phyloP scores from a whole-genome alignment of 2,329 filamentous ascomycete genomes.

The Xylaria sp. region DNA sequence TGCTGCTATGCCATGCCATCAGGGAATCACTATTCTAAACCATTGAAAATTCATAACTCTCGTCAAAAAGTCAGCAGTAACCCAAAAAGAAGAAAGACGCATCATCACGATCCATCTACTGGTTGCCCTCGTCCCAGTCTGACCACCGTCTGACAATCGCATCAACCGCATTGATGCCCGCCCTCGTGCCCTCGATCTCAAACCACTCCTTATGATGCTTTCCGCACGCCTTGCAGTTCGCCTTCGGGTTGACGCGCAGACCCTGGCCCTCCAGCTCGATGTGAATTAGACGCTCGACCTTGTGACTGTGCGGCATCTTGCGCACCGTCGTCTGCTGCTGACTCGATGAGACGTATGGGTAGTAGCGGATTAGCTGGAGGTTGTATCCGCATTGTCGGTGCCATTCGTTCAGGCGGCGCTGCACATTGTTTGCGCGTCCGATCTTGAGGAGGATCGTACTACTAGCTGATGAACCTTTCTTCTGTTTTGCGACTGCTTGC shows the following conservation, averaged over 20 bases:
- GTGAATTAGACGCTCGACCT: slow-evolving; percentile 86
- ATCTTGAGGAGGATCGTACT: slow-evolving; percentile 67
- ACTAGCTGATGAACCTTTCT: slow-evolving; percentile 29
- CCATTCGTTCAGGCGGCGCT: slow-evolving; percentile 89
- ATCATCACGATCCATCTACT: slow-evolving; percentile 1
- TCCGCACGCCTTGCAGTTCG: slow-evolving; percentile 70
- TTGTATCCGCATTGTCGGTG: slow-evolving; percentile 86
- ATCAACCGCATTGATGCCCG: slow-evolving; percentile 61
- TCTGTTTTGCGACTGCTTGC: slow-evolving; percentile 42
- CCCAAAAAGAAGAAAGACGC: too few relatives aligned
- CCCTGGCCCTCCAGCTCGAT: slow-evolving; percentile 70
- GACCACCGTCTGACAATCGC: slow-evolving; percentile 79
- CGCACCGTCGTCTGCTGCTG: slow-evolving; percentile 42
- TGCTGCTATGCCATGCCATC: too few relatives aligned
- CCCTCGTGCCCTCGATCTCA: slow-evolving; percentile 69
- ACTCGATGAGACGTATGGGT: slow-evolving; percentile 65
- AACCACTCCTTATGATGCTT: slow-evolving; percentile 94
- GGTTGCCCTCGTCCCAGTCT: slow-evolving; percentile 62
- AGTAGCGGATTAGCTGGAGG: slow-evolving; percentile 82
- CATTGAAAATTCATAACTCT: neutral
- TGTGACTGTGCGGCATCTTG: slow-evolving; percentile 79
- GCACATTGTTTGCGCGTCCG: slow-evolving; percentile 71
- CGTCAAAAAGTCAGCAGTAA: neutral
- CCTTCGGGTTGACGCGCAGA: slow-evolving; percentile 46
- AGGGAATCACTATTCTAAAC: too few relatives aligned